These are phyloP conservation scores for Wallacemonas rigidus DNA, from an alignment of 208 protist genomes.

Conservation along the genomic window DNA sequence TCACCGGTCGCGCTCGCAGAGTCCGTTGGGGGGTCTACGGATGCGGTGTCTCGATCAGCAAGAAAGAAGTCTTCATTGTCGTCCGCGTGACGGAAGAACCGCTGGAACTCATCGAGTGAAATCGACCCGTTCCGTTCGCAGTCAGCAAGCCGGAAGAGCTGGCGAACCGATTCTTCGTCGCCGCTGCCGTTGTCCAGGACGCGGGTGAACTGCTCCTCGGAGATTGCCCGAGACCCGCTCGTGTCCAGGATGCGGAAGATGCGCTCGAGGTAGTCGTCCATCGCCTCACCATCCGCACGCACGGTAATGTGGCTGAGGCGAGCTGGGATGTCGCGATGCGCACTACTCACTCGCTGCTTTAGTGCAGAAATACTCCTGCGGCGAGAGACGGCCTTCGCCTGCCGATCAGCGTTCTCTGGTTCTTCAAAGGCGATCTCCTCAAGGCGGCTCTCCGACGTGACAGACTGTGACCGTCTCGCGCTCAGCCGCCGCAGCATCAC, in stretches of 20 bases:
- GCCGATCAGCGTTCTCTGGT: not conserved
- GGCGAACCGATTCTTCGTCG: conserved; percentile 1
- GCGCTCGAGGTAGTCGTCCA: conserved; percentile 24
- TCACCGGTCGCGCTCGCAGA: not conserved
- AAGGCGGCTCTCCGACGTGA: conserved; percentile 15
- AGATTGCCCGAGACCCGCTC: conserved; percentile 19
- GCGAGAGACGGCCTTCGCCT: not conserved
- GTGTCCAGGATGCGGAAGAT: conserved; percentile 29
- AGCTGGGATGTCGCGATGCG: conserved; percentile 35
- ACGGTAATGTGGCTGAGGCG: conserved; percentile 6
- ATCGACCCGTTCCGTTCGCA: conserved; percentile 33
- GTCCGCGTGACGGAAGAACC: conserved; percentile 33
- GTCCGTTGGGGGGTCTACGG: not conserved
- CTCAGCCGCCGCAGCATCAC: conserved; percentile 40
- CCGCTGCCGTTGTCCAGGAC: conserved; percentile 6
- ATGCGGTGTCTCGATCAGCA: conserved; percentile 24
- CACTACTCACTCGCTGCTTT: conserved; percentile 33
- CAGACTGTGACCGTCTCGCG: conserved; percentile 21
- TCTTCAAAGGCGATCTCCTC: conserved; percentile 23
- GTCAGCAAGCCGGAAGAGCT: conserved; percentile 26
- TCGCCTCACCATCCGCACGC: conserved; percentile 17
- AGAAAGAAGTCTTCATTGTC: conserved; percentile 28
- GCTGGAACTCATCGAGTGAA: conserved; percentile 40
- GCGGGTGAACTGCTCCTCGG: conserved; percentile 16
- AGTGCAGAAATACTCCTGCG: conserved; percentile 26